Percentiles rank a stretch among this genome's conserved stretches.
These are phyloP conservation scores for Xylogone sp. DNA, from an alignment of 2,329 filamentous ascomycete species.

Conservation along the genomic window DNA sequence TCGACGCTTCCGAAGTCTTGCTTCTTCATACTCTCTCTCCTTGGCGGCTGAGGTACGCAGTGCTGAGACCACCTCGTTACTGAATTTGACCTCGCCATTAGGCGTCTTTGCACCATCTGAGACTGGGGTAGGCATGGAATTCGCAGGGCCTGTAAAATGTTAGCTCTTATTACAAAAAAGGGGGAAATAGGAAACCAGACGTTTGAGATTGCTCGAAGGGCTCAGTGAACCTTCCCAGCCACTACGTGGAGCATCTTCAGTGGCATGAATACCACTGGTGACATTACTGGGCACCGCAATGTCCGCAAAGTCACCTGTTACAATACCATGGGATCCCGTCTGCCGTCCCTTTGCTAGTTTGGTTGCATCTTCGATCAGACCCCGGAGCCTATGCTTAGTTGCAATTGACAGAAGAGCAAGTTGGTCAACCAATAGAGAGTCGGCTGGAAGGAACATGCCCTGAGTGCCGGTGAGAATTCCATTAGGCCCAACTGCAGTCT, in stretches of 20 bases:
- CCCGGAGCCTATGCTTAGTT: conserved; percentile 73
- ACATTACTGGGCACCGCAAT: conserved; percentile 53
- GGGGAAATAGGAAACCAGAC: conserved; percentile 40
- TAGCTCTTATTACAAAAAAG: conserved; percentile 26
- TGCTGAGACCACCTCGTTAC: conserved; percentile 40
- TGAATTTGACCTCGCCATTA: conserved; percentile 32
- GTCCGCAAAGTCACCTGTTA: conserved; percentile 73
- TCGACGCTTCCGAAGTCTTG: conserved; percentile 62
- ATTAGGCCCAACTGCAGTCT: conserved; percentile 57
- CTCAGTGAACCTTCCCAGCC: conserved; percentile 46
- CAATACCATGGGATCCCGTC: conserved; percentile 72
- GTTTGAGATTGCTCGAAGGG: conserved; percentile 55
- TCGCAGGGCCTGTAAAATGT: conserved; percentile 30
- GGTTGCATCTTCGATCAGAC: conserved; percentile 73
- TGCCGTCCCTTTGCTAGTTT: conserved; percentile 68
- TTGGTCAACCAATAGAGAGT: conserved; percentile 75
- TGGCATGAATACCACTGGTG: conserved; percentile 25
- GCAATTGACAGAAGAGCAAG: conserved; percentile 79
- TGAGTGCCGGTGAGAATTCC: conserved; percentile 58
- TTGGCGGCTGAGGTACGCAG: conserved; percentile 60
- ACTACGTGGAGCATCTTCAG: conserved; percentile 24
- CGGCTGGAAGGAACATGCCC: conserved; percentile 69
- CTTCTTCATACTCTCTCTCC: conserved; percentile 72
- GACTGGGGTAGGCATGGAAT: conserved; percentile 39
- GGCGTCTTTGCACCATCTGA: conserved; percentile 48